Evolutionary conservation across 2,329 filamentous ascomycete genomes (phyloP), one percentile per base, ranked within the genome.

Genomic region (Colletotrichum brevisporum): DNA sequence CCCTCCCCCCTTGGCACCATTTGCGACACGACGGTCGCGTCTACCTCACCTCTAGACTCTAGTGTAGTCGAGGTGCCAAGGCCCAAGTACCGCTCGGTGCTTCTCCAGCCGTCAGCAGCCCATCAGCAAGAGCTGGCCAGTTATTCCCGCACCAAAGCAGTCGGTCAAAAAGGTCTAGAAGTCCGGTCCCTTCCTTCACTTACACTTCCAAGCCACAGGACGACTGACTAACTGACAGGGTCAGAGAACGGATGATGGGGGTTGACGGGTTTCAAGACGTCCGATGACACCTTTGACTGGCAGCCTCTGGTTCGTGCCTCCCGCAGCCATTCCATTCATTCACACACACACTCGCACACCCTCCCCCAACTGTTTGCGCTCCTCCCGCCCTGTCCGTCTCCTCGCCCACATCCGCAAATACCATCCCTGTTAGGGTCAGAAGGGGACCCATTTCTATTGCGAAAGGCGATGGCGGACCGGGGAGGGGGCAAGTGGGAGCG

Each of bases 401-500:
- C 54, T 56, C 54, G 45, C 16, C 24, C 54, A 41, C 41, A 26
- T 36, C 56, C n/a, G n/a, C 21, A 18, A 21, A 41, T 47, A 15
- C 18, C 55, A 58, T 18, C 56, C 57, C 47, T 41, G 57, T 36
- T 36, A 36, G 31, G 31, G 31, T 36, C 48, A 18, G n/a, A 36
- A 21, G 47, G 48, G 27, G 57, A 31, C 57, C 57, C 57, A 60
- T 52, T 50, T 47, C 43, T 43, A 60, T 60, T 60, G 57, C 57
- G 57, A 60, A 60, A 52, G 57, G 57, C 57, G 57, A 51, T 60
- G 57, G 47, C 57, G 27, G 50, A 52, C 47, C 5, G 56, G 39
- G 51, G 15, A 27, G 10, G 43, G 31, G 41, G 60, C 26, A 51
- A 16, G 27, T 26, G 43, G 36, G 61, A 26, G 45, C 24, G 47